Evolutionary conservation across 257 asterid species (phyloP).

Genomic region (Nicotiana tabacum): DNA sequence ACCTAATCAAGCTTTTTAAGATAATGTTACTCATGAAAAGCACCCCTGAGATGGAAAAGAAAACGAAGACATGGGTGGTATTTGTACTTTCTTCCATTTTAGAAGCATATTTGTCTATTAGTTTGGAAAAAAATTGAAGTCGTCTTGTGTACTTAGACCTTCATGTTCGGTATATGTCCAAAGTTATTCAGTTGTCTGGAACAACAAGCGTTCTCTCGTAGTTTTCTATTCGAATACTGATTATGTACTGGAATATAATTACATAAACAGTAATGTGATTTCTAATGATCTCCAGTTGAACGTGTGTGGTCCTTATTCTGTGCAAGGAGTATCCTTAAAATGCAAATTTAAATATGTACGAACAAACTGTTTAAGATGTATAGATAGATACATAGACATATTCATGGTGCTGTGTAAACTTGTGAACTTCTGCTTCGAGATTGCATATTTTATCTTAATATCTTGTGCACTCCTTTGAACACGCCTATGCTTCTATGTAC

Average conservation of each 20-base stretch:
- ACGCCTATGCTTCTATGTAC: not conserved
- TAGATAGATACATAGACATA: not conserved
- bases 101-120: conserved; percentile 5
- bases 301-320: conserved; percentile 2
- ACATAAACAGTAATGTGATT: not conserved
- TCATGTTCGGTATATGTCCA: not conserved
- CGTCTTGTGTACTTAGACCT: not conserved
- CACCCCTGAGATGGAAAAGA: conserved; percentile 3
- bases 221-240: not conserved
- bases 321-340: conserved; percentile 2
- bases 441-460: not conserved
- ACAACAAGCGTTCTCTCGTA: not conserved
- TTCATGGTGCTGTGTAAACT: not conserved
- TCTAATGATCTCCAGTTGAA: not conserved
- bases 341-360: not conserved
- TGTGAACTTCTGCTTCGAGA: not conserved
- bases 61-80: not conserved
- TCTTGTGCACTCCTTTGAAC: not conserved
- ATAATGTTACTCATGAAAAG: not conserved
- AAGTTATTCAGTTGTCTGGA: conserved; percentile 5
- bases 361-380: not conserved
- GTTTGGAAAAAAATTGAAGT: not conserved
- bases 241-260: not conserved
- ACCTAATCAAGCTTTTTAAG: not conserved
- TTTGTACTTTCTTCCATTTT: not conserved